These are phyloP conservation scores for Globisporangium viniferum DNA, from an alignment of 352 stramenopile species.

Conservation along the genomic window DNA sequence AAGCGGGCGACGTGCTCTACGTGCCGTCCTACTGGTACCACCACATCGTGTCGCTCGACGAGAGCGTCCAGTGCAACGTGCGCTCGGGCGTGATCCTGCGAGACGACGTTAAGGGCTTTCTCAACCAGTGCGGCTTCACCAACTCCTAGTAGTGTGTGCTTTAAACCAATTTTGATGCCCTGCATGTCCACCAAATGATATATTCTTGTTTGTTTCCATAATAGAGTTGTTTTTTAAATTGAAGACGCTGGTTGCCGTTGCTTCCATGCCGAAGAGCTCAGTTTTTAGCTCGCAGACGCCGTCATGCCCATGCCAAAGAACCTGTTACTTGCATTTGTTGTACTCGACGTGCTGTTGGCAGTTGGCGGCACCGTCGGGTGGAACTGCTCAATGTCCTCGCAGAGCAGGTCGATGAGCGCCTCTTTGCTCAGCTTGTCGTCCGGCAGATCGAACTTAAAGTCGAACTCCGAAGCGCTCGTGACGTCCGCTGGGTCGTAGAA, in stretches of 20 bases:
- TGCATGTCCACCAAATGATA: neutral
- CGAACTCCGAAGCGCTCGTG: constrained; percentile 32
- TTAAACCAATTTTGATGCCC: no score
- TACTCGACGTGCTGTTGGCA: constrained; percentile 9
- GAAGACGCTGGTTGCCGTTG: neutral
- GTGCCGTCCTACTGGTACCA: constrained; percentile 95
- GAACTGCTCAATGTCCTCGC: constrained; percentile 62
- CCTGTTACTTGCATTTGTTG: constrained; percentile 19
- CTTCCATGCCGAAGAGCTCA: neutral
- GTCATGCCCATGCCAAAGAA: constrained; percentile 59
- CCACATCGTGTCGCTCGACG: constrained; percentile 93
- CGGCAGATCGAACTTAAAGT: constrained; percentile 67
- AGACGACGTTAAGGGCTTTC: constrained; percentile 30
- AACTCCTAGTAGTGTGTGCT: no score
- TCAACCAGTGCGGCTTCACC: constrained; percentile 37
- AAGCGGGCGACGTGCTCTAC: constrained; percentile 92
- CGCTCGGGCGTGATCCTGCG: constrained; percentile 51
- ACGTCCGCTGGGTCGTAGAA: constrained; percentile 87
- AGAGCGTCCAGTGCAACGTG: constrained; percentile 95
- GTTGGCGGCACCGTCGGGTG: constrained; percentile 26
- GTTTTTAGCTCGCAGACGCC: constrained; percentile 34
- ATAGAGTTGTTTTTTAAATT: neutral
- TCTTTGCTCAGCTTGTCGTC: constrained; percentile 66
- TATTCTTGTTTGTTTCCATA: neutral
- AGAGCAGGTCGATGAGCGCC: constrained; percentile 50